Base-by-base conservation (phyloP, 2,329 filamentous ascomycete species). In the Ramularia endophylla region DNA sequence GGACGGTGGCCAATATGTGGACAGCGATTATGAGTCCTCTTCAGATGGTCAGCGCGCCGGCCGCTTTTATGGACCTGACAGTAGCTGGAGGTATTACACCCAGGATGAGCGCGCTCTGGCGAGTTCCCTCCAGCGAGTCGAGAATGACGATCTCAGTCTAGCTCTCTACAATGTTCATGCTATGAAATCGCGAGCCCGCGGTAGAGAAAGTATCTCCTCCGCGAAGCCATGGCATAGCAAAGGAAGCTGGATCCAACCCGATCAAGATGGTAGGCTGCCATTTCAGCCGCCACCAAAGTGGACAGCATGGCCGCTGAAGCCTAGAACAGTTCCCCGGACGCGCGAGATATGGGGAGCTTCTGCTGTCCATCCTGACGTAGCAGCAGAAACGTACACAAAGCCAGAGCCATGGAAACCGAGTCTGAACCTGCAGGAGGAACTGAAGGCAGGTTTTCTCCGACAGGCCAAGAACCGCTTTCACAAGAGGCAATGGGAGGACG, bases 231-330 rank as follows among this genome's bases (percentile, higher is more conserved):
- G 64, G 66, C 62, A 63, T 43, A 67, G 53, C 44, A 71, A 66
- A 46, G 58, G 62, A 20, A 47, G 43, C 7, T 72, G 68, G 67
- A 47, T 67, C 19, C 46, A 57, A 20, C 52, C 47, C 2, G 51
- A 60, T 18, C 55, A 61, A 12, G 49, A 61, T 30, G 48, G 49
- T 4, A 57, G 62, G 22, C 53, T 52, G 43, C 50, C 58, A 2
- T 69, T 73, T 52, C 53, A 63, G 12, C 71, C 75, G 2, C 55
- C 76, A 0, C 77, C 74, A 44, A 50, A 59, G 4, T 95, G 90
- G 89, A 86, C 85, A 13, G 85, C 88, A 0, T 95, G 90, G 90
- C 90, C 90, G 4, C 62, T 94, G 56, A 71, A 72, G 15, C 69
- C 75, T 4, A 65, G 70, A 6, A 65, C 73, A 18, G 79, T 92